phyloP scores from a whole-genome alignment of 2,329 filamentous ascomycete species.

The Ilyonectria sp. region DNA sequence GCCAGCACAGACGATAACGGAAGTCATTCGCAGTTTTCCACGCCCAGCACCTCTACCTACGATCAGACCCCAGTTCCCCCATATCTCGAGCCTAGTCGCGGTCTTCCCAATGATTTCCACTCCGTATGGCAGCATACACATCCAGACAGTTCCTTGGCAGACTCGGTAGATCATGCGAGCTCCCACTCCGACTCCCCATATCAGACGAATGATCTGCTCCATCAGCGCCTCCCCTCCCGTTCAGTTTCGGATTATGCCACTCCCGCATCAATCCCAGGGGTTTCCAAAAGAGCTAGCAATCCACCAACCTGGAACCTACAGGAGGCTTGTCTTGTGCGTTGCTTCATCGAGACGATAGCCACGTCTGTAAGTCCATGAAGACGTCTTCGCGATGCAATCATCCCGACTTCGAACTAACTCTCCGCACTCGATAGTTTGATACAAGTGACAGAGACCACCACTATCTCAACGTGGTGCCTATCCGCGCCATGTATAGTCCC shows the following conservation, averaged over 20 bases:
- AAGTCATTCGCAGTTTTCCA: not conserved
- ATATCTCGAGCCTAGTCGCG: not conserved
- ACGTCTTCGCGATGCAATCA: not conserved
- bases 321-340: constrained; percentile 31
- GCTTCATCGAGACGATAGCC: constrained; percentile 30
- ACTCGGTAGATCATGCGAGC: not conserved
- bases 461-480: constrained; percentile 31
- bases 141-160: not conserved
- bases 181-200: constrained; percentile 13
- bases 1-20: not conserved
- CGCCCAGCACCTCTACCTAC: constrained; percentile 4
- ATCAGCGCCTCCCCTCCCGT: not conserved
- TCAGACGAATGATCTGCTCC: not conserved
- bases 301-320: constrained; percentile 8
- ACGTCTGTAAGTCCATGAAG: constrained; percentile 12
- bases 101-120: not conserved
- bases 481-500: constrained; percentile 36
- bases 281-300: not conserved
- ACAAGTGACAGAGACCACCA: constrained; percentile 36
- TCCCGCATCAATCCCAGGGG: not conserved
- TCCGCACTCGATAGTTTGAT: constrained; percentile 25
- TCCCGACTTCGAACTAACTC: not conserved
- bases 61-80: not conserved
- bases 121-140: constrained; percentile 2
- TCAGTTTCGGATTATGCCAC: not conserved